A percentile compares a stretch with the other conserved stretches of the same genome.
phyloP scores from a whole-genome alignment of 1,284 basidiomycete genomes.

The Sanghuangporus baumii region DNA sequence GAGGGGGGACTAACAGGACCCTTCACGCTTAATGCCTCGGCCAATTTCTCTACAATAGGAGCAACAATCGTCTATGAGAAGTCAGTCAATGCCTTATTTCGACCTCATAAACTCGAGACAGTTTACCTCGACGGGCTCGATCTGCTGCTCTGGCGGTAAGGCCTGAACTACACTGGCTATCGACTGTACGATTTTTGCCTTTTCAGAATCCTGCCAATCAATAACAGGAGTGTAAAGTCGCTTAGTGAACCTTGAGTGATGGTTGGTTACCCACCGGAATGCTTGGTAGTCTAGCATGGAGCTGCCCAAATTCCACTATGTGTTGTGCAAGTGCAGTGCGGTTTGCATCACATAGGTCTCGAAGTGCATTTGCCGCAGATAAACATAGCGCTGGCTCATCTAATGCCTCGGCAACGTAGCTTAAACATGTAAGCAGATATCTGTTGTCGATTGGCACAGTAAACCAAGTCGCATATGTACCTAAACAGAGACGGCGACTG shows the following conservation, averaged over 20 bases:
- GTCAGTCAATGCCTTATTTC: slow-evolving; percentile 3
- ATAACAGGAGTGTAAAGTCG: not conserved
- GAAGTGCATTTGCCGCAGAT: slow-evolving; percentile 72
- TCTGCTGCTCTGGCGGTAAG: slow-evolving; percentile 66
- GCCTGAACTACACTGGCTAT: slow-evolving; percentile 90
- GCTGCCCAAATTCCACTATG: slow-evolving; percentile 75
- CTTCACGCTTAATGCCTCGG: slow-evolving; percentile 51
- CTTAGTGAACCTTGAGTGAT: not conserved
- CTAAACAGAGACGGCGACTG: slow-evolving; percentile 32
- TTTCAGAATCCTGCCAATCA: slow-evolving; percentile 66
- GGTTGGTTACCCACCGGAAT: slow-evolving; percentile 56
- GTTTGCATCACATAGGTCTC: slow-evolving; percentile 85
- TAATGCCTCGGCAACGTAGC: slow-evolving; percentile 70
- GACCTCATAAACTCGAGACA: not conserved
- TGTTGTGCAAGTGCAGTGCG: slow-evolving; percentile 73
- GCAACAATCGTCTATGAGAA: slow-evolving; percentile 61
- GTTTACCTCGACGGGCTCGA: slow-evolving; percentile 70
- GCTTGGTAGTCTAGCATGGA: slow-evolving; percentile 69
- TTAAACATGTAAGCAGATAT: slow-evolving; percentile 54
- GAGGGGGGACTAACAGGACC: slow-evolving; percentile 36
- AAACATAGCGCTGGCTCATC: slow-evolving; percentile 61
- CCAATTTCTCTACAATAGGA: slow-evolving; percentile 69
- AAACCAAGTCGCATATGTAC: slow-evolving; percentile 84
- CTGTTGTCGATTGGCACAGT: slow-evolving; percentile 43
- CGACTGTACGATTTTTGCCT: slow-evolving; percentile 82